phyloP scores from a whole-genome alignment of 2,329 filamentous ascomycete genomes.

The Huntiella abstrusa region DNA sequence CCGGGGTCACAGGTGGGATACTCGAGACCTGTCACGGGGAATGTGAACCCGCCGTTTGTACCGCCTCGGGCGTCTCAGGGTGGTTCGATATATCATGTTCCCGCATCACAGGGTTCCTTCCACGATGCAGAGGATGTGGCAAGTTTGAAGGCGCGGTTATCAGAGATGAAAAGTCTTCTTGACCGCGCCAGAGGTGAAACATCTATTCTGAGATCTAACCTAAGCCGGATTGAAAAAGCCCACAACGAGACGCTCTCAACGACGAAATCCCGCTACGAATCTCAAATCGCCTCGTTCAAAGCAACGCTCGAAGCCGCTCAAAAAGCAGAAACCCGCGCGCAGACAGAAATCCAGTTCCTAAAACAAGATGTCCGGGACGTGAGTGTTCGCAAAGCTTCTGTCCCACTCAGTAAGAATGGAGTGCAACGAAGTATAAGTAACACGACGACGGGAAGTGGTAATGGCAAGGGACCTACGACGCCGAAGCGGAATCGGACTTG shows the following conservation, averaged over 20 bases:
- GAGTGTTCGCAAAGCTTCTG: conserved; percentile 16
- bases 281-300: conserved; percentile 34
- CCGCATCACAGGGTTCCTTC: conserved; percentile 8
- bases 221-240: conserved; percentile 40
- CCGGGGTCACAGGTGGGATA: not conserved
- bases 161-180: conserved; percentile 35
- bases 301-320: conserved; percentile 26
- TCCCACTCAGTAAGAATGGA: not conserved
- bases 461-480: conserved; percentile 27
- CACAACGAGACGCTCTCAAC: conserved; percentile 46
- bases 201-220: conserved; percentile 54
- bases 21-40: not conserved
- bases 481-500: conserved; percentile 38
- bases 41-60: conserved; percentile 1
- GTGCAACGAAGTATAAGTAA: conserved; percentile 20
- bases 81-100: not conserved
- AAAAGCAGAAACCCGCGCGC: conserved; percentile 41
- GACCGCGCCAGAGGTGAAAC: conserved; percentile 51
- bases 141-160: conserved; percentile 32
- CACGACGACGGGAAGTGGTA: conserved; percentile 12
- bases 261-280: conserved; percentile 42
- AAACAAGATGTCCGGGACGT: conserved; percentile 50
- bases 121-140: conserved; percentile 23
- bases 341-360: conserved; percentile 46
- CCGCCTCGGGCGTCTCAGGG: conserved; percentile 2